Conservation (phyloP, 129 eudicot species). For the Helianthus tuberosus region DNA sequence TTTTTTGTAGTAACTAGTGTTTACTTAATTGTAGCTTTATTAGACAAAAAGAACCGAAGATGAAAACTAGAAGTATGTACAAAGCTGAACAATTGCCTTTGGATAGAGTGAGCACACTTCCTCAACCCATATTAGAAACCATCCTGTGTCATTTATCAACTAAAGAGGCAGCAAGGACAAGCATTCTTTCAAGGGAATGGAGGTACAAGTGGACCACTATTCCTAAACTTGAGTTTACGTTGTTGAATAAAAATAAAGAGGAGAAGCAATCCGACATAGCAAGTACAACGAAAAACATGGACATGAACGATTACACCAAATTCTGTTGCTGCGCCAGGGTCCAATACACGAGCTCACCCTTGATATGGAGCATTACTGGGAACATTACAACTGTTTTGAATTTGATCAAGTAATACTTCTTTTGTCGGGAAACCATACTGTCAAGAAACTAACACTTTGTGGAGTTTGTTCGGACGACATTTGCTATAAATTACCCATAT, state of each 20-base stretch:
- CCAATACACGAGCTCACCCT: neutral
- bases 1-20: neutral
- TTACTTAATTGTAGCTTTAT: neutral
- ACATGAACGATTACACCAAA: neutral
- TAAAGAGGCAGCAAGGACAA: neutral
- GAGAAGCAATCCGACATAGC: neutral
- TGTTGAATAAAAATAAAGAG: no score
- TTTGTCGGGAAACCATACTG: neutral
- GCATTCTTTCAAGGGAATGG: conserved; percentile 5
- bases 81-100: no score
- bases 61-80: neutral
- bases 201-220: neutral
- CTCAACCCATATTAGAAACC: neutral
- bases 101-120: no score
- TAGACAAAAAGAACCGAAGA: neutral
- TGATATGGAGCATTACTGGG: neutral
- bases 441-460: neutral
- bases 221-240: no score
- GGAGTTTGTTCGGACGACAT: neutral
- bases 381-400: no score
- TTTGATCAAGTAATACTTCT: no score
- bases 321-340: neutral
- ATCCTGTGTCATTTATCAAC: neutral
- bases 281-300: neutral
- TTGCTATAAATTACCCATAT: neutral